These are phyloP conservation scores for Irpex sp. DNA, from an alignment of 1,284 basidiomycete genomes.

Conservation along the genomic window DNA sequence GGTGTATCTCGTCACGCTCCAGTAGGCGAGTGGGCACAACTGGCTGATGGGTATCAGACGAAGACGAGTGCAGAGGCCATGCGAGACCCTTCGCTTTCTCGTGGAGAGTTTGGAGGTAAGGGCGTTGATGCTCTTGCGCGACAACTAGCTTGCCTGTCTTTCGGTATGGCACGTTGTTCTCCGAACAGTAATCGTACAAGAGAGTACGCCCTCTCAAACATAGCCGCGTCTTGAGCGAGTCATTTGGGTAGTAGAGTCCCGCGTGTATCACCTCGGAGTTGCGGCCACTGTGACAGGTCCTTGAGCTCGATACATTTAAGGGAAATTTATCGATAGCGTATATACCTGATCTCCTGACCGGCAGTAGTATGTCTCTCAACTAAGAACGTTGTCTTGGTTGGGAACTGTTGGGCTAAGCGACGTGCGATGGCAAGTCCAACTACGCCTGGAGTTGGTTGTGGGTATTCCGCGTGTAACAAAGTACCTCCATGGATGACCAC, in stretches of 20 bases:
- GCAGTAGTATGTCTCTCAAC: constrained; percentile 74
- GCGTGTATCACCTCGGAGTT: constrained; percentile 97
- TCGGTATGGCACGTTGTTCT: constrained; percentile 61
- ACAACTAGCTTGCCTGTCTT: constrained; percentile 89
- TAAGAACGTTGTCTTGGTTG: constrained; percentile 73
- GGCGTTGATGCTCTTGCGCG: constrained; percentile 56
- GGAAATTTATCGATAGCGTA: background rate
- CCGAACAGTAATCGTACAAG: constrained; percentile 74
- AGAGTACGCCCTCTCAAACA: constrained; percentile 86
- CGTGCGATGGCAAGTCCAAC: constrained; percentile 87
- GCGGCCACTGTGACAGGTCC: constrained; percentile 56
- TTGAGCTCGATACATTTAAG: background rate
- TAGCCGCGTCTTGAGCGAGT: constrained; percentile 82
- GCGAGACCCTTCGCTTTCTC: constrained; percentile 51
- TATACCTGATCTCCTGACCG: constrained; percentile 82
- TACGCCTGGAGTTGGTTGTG: constrained; percentile 46
- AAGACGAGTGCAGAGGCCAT: constrained; percentile 42
- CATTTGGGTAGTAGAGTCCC: constrained; percentile 78
- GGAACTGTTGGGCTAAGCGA: constrained; percentile 63
- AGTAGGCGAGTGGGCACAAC: constrained; percentile 69
- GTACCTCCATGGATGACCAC: constrained; percentile 10
- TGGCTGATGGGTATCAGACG: constrained; percentile 16
- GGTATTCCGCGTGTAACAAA: background rate
- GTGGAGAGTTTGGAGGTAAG: constrained; percentile 69
- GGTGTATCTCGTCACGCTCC: constrained; percentile 62